Base-by-base conservation (phyloP, 108 stramenopile genomes). In the Conticribra weissflogii region DNA sequence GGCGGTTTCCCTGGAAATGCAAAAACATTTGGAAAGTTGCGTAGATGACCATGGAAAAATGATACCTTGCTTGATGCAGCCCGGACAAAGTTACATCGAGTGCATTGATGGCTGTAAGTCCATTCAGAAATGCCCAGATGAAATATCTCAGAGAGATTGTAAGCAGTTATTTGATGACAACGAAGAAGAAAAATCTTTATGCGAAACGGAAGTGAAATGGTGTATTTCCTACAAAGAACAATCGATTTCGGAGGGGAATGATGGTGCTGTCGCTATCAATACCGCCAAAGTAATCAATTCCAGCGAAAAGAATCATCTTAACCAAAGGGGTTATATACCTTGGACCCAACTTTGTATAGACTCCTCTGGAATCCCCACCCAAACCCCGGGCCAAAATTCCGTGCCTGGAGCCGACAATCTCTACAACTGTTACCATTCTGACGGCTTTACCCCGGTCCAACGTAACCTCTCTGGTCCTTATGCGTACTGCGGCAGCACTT, bases 321-420 rank as follows among this genome's bases (percentile, higher is more conserved):
- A 9, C 8, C 16, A 22, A 17, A 50, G 56, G 24, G 82, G 82
- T 8, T 83, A 60, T 41, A 36, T 83, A 21, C 77, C 82, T 2
- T 22, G 22, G 1, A 62, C 77, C 29, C 55, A 27, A 22, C 63
- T 54, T 63, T 83, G 82, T 68, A 21, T 59, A 18, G 53, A 78
- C 36, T 41, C 19, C 8, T 8, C 22, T 15, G 82, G 82, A 1
- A 27, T 59, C 27, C 78, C 78, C 50, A 56, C 72, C 8, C 72
- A 83, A 34, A 51, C 55, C 17, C 74, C 74, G 4, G 63, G 56
- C 12, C 25, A 16, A 8, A 44, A 54, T 17, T 8, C 63, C 32
- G 58, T 55, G 14, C n/a, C 49, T n/a, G 36, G 23, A 21, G 21
- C 21, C 47, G 25, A 54, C 50, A 44, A 59, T 44, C 59, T 36